Conservation (phyloP, 2,329 filamentous ascomycete species). For the Truncatella angustata region DNA sequence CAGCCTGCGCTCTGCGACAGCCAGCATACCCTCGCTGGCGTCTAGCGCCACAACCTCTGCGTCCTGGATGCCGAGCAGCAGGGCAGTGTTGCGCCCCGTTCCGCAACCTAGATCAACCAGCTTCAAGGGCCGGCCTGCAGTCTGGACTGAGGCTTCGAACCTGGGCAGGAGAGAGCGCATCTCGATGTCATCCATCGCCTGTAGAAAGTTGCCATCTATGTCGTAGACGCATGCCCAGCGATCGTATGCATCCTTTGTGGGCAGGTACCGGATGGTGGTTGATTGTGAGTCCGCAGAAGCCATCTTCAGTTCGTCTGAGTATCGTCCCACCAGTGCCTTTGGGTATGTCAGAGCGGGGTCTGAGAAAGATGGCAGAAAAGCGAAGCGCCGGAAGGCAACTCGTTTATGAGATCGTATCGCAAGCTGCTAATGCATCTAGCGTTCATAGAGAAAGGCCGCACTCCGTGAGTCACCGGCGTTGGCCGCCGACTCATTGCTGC, state of each 20-base stretch:
- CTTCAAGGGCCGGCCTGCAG: slow-evolving; percentile 26
- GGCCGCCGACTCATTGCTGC: too few relatives aligned
- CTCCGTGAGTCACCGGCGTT: too few relatives aligned
- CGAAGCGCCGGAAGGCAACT: too few relatives aligned
- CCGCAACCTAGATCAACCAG: slow-evolving; percentile 65
- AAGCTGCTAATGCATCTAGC: too few relatives aligned
- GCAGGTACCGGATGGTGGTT: slow-evolving; percentile 26
- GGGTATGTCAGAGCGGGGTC: too few relatives aligned
- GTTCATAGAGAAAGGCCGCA: too few relatives aligned
- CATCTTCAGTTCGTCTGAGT: too few relatives aligned
- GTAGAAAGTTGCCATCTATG: slow-evolving; percentile 64
- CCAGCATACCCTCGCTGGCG: slow-evolving; percentile 56
- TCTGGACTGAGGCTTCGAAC: slow-evolving; percentile 37
- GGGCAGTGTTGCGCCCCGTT: slow-evolving; percentile 61
- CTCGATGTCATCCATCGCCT: slow-evolving; percentile 59
- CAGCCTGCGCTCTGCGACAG: slow-evolving; percentile 43
- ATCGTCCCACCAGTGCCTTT: too few relatives aligned
- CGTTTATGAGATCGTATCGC: too few relatives aligned
- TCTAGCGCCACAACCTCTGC: slow-evolving; percentile 52
- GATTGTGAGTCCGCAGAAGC: slow-evolving; percentile 10
- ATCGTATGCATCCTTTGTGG: slow-evolving; percentile 31
- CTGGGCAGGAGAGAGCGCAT: slow-evolving; percentile 48
- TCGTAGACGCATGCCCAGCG: slow-evolving; percentile 52
- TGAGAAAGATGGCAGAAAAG: too few relatives aligned
- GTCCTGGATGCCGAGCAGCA: slow-evolving; percentile 38